Evolutionary conservation across 768 basidiomycete species (phyloP), one percentile per base, ranked within the genome.

Genomic region (Ramaria sp.): DNA sequence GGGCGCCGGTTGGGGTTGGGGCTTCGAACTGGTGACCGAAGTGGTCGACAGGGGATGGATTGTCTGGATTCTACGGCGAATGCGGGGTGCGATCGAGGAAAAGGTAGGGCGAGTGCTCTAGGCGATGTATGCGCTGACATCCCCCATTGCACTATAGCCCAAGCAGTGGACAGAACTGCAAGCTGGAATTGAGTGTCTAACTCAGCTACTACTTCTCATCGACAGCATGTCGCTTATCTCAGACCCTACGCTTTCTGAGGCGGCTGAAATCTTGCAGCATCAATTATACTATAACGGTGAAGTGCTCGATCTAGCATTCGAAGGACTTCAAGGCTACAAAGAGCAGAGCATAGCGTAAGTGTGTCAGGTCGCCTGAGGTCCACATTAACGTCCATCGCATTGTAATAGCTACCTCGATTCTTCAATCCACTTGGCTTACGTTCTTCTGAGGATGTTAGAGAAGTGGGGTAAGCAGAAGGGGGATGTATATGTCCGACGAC

Each of bases 261-360:
- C 87, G 24, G 88, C 93, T 50, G 82, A 82, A 54, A 73, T 86
- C 19, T 75, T 98, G 1, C 89, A 92, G 63, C 83, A 91, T 61
- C 91, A 96, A 67, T 74, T 99, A 24, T 86, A 97, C 64, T 98
- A 97, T 73, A 93, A 93, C 63, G 93, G 91, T 34, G 92, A 97
- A 61, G 84, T 94, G 17, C 82, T 98, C 54, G 94, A 98, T 62
- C 81, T 92, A 22, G 80, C 92, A 0, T 73, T 93, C 45, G 84
- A 87, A 24, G 84, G 88, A 54, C 69, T 98, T 50, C 75, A 80
- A 49, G 73, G 75, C 24, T 97, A 92, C 75, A 88, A 85, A 62
- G 79, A 86, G 84, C 51, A 85, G 61, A 72, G 72, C 1, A 64
- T 74, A 41, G 70, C 68, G 70, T 75, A 43, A 53, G 72, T 67